These are phyloP conservation scores for Microthlaspi erraticum DNA, from an alignment of 345 rosid genomes.

Conservation along the genomic window DNA sequence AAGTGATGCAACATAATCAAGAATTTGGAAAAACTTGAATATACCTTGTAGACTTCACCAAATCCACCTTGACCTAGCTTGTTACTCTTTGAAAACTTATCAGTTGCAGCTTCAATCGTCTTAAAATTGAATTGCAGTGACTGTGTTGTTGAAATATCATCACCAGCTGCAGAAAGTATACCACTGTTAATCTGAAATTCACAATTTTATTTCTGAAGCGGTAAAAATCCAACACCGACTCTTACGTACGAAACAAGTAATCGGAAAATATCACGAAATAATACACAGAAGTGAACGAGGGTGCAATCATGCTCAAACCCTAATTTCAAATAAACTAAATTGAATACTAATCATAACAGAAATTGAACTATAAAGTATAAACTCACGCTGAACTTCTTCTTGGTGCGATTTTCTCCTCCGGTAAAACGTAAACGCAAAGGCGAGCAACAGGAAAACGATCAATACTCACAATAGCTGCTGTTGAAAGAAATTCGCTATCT, in stretches of 20 bases:
- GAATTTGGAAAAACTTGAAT: neutral
- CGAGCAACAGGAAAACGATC: slow-evolving; percentile 18
- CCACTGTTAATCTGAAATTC: neutral
- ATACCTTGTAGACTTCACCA: slow-evolving; percentile 67
- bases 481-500: slow-evolving; percentile 32
- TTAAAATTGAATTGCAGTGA: slow-evolving; percentile 52
- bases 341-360: slow-evolving; percentile 23
- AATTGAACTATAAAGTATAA: neutral
- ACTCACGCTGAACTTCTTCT: slow-evolving; percentile 36
- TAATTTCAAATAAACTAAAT: neutral
- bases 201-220: too few relatives aligned
- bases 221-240: too few relatives aligned
- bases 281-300: too few relatives aligned
- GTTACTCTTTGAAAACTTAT: slow-evolving; percentile 52
- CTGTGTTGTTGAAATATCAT: slow-evolving; percentile 45
- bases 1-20: neutral
- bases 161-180: slow-evolving; percentile 39
- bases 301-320: neutral
- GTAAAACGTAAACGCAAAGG: slow-evolving; percentile 12
- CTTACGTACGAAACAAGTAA: too few relatives aligned
- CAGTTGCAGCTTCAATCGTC: slow-evolving; percentile 52
- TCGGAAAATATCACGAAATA: too few relatives aligned
- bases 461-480: slow-evolving; percentile 25
- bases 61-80: slow-evolving; percentile 72
- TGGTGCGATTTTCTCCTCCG: slow-evolving; percentile 24